Evolutionary conservation across 2,329 filamentous ascomycete genomes (phyloP).

Genomic region (Waltergamsia citrina): DNA sequence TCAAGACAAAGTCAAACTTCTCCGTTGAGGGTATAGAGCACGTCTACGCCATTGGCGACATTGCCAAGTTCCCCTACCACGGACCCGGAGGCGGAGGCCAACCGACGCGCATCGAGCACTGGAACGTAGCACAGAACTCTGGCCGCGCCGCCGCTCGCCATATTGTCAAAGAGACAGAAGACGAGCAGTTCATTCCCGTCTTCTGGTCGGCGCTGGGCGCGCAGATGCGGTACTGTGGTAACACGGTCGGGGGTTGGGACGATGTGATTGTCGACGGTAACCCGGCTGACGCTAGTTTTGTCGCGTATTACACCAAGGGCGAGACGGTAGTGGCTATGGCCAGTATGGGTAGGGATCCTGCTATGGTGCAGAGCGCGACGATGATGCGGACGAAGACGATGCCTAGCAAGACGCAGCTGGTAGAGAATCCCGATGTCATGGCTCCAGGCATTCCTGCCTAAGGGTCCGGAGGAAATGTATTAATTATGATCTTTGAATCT

Average conservation of each 20-base stretch:
- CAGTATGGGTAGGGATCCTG: conserved; percentile 82
- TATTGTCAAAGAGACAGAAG: conserved; percentile 57
- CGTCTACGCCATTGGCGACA: conserved; percentile 91
- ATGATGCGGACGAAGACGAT: conserved; percentile 78
- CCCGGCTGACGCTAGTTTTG: conserved; percentile 70
- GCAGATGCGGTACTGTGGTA: conserved; percentile 90
- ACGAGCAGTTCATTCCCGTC: conserved; percentile 76
- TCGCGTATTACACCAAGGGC: conserved; percentile 80
- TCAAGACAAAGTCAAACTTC: conserved; percentile 74
- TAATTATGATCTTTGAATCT: too few species aligned
- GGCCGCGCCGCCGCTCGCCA: conserved; percentile 71
- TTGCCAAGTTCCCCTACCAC: conserved; percentile 88
- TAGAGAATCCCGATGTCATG: conserved; percentile 48
- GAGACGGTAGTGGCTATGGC: conserved; percentile 85
- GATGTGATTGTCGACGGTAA: conserved; percentile 74
- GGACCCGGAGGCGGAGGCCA: conserved; percentile 74
- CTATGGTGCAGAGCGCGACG: conserved; percentile 74
- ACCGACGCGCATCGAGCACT: conserved; percentile 84
- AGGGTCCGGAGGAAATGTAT: neutral
- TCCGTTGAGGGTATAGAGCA: conserved; percentile 66
- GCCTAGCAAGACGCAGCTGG: conserved; percentile 69
- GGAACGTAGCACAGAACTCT: conserved; percentile 94
- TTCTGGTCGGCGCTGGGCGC: conserved; percentile 93
- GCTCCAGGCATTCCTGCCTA: conserved; percentile 26
- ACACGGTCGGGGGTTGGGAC: conserved; percentile 73